phyloP scores from a whole-genome alignment of 331 rosid genomes.

The Arachis monticola region DNA sequence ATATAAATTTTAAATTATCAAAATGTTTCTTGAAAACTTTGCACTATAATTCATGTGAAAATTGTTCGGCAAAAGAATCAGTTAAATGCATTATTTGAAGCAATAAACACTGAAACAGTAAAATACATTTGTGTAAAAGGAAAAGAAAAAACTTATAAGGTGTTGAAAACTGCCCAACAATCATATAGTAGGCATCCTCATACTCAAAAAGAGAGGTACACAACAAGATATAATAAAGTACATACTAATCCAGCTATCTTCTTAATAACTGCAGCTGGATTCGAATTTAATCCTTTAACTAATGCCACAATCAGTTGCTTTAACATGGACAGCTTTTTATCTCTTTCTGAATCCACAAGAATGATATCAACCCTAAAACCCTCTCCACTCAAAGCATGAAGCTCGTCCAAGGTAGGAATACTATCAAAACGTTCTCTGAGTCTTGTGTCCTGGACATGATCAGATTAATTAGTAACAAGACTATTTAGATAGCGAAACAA shows the following conservation, averaged over 20 bases:
- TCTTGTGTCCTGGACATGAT: slow-evolving; percentile 76
- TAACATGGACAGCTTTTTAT: slow-evolving; percentile 91
- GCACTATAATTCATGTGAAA: background rate
- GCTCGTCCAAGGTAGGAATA: slow-evolving; percentile 90
- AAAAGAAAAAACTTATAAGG: slow-evolving; percentile 16
- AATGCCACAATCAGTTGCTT: slow-evolving; percentile 83
- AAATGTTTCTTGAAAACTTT: slow-evolving; percentile 22
- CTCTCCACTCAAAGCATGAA: slow-evolving; percentile 75
- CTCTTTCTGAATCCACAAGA: slow-evolving; percentile 87
- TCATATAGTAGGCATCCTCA: slow-evolving; percentile 4
- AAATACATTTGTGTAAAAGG: slow-evolving; percentile 10
- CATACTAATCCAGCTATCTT: slow-evolving; percentile 97
- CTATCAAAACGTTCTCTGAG: slow-evolving; percentile 79
- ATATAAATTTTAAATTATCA: background rate
- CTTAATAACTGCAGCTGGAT: slow-evolving; percentile 88
- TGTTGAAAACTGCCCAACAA: slow-evolving; percentile 26
- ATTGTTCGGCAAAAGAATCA: slow-evolving; percentile 12
- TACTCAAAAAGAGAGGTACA: background rate
- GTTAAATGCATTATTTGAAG: slow-evolving; percentile 23
- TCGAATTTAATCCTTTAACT: slow-evolving; percentile 91
- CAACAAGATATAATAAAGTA: slow-evolving; percentile 18
- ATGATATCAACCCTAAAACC: slow-evolving; percentile 85
- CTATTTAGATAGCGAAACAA: slow-evolving; percentile 19
- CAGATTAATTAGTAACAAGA: slow-evolving; percentile 29
- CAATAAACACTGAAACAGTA: slow-evolving; percentile 25